Conservation (phyloP, 495 filamentous ascomycete genomes). For the Neurospora cerealis region DNA sequence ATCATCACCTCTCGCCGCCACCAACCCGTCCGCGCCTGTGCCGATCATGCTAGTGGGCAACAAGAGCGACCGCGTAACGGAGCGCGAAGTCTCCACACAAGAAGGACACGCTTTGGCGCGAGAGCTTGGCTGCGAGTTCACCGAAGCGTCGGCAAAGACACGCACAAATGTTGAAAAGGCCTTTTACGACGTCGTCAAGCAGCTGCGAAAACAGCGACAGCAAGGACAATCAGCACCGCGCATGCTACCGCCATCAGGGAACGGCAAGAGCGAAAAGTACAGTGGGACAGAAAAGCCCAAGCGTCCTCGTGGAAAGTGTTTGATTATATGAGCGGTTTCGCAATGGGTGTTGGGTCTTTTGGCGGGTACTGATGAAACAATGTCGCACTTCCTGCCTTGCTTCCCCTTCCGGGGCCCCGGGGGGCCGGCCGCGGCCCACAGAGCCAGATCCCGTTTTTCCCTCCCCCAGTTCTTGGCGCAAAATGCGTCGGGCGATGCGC, state of each 20-base stretch:
- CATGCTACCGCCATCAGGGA: conserved; percentile 24
- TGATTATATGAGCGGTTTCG: neutral
- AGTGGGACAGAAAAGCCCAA: conserved; percentile 1
- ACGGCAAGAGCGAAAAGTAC: conserved; percentile 20
- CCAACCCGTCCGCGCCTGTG: conserved; percentile 50
- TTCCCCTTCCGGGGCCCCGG: neutral
- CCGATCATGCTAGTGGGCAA: conserved; percentile 98
- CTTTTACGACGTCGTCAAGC: conserved; percentile 94
- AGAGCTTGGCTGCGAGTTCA: conserved; percentile 91
- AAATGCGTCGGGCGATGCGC: neutral
- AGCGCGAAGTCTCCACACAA: conserved; percentile 92
- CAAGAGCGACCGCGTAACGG: conserved; percentile 92
- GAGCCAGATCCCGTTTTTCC: neutral
- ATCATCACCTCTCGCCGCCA: conserved; percentile 46
- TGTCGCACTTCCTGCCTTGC: neutral
- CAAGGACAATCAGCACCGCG: conserved; percentile 54
- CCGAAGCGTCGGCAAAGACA: conserved; percentile 98
- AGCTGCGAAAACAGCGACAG: conserved; percentile 71
- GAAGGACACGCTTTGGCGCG: conserved; percentile 87
- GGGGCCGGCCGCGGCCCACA: neutral
- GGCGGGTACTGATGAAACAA: neutral
- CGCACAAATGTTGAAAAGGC: conserved; percentile 99
- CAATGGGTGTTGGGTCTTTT: neutral
- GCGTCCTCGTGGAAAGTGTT: neutral
- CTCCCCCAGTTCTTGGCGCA: neutral